These are phyloP conservation scores for Telfairia occidentalis DNA, from an alignment of 331 rosid genomes.

Conservation along the genomic window DNA sequence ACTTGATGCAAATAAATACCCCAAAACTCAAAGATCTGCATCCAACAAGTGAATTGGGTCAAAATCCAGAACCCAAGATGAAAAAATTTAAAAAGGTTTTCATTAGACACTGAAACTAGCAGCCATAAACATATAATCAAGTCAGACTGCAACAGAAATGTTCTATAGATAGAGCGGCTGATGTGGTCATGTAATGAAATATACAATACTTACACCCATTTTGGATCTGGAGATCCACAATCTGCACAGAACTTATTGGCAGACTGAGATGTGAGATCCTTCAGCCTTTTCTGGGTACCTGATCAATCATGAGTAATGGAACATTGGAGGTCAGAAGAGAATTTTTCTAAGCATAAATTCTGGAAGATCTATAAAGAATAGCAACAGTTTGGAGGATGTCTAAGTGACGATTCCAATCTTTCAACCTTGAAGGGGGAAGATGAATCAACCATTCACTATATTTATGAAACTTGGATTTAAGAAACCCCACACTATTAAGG, in stretches of 20 bases:
- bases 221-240: constrained; percentile 85
- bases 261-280: constrained; percentile 34
- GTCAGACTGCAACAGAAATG: not conserved
- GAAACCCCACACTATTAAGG: not conserved
- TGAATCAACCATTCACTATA: not conserved
- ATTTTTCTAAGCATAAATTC: not conserved
- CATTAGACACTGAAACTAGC: not conserved
- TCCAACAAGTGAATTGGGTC: not conserved
- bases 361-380: not conserved
- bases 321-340: not conserved
- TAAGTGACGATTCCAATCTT: not conserved
- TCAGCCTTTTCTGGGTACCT: constrained; percentile 63
- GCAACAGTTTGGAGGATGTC: not conserved
- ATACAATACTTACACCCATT: constrained; percentile 76
- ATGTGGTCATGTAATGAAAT: not conserved
- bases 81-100: not conserved
- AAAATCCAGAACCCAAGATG: not conserved
- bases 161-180: not conserved
- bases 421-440: not conserved
- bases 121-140: not conserved
- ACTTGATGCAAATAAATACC: constrained; percentile 15
- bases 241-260: constrained; percentile 70
- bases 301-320: constrained; percentile 9
- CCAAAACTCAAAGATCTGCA: constrained; percentile 11
- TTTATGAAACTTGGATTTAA: not conserved